These are phyloP conservation scores for Funneliformis caledonium DNA, from an alignment of 371 early-diverging fungal species.

Conservation along the genomic window DNA sequence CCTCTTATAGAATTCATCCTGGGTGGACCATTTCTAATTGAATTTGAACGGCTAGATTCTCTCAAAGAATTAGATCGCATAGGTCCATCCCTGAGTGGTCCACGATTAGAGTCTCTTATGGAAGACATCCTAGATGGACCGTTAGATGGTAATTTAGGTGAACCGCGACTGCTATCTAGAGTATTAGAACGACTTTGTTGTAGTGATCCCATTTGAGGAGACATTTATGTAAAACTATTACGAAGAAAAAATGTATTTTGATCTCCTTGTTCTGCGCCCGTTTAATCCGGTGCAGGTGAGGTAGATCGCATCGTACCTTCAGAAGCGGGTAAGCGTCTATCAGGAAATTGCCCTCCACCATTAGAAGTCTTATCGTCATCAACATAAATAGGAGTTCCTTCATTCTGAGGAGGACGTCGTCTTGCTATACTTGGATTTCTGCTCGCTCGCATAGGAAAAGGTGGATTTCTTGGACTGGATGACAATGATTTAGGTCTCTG, in stretches of 20 bases:
- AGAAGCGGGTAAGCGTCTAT: background rate
- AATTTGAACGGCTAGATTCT: conserved; percentile 2
- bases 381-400: background rate
- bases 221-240: background rate
- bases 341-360: background rate
- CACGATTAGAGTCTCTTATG: background rate
- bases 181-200: conserved; percentile 26
- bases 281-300: background rate
- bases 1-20: background rate
- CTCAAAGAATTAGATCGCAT: background rate
- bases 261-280: background rate
- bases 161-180: conserved; percentile 26
- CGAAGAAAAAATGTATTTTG: background rate
- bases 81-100: background rate
- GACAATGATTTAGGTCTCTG: conserved; percentile 27
- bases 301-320: background rate
- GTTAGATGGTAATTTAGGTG: conserved; percentile 17
- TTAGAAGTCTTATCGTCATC: background rate
- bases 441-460: conserved; percentile 7
- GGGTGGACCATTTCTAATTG: background rate
- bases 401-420: background rate
- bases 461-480: conserved; percentile 14
- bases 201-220: background rate
- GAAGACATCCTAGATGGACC: background rate
- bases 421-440: background rate